Percentiles rank a stretch among this genome's conserved stretches.
Evolutionary conservation across 257 asterid species (phyloP).

Genomic region (Solanum commersonii): DNA sequence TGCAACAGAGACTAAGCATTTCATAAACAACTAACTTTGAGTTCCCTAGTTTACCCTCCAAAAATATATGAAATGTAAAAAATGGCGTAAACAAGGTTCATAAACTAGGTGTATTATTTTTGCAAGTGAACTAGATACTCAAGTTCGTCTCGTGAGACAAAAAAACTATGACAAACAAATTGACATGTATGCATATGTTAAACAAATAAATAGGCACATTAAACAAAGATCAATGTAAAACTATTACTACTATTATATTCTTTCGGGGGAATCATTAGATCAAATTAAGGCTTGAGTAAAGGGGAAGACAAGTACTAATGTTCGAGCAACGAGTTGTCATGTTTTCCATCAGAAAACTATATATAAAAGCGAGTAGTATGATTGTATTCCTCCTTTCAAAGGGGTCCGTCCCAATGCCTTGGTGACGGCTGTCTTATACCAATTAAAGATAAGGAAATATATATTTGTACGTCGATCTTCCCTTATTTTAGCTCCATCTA

Average conservation of each 20-base stretch:
- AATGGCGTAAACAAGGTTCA: not conserved
- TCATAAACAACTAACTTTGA: not conserved
- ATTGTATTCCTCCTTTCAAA: constrained; percentile 18
- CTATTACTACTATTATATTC: constrained; percentile 11
- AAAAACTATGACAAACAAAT: not conserved
- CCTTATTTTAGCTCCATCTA: constrained; percentile 26
- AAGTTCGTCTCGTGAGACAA: not conserved
- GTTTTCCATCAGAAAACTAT: constrained; percentile 21
- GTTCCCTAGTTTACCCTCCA: not conserved
- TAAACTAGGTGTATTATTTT: not conserved
- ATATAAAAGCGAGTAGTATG: constrained; percentile 26
- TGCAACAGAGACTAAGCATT: not conserved
- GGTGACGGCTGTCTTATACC: constrained; percentile 16
- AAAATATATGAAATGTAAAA: not conserved
- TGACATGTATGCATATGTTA: not conserved
- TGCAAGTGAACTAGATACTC: not conserved
- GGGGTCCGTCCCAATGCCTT: constrained; percentile 18
- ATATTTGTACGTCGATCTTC: constrained; percentile 18
- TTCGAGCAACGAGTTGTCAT: constrained; percentile 26
- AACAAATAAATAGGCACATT: not conserved
- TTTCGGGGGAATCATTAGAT: constrained; percentile 23
- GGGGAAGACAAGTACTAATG: constrained; percentile 20
- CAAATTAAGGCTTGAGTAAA: constrained; percentile 26
- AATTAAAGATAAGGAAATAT: constrained; percentile 26
- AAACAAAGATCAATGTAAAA: not conserved